Evolutionary conservation across 2,329 filamentous ascomycete genomes (phyloP).

Genomic region (Epichloe scottii): DNA sequence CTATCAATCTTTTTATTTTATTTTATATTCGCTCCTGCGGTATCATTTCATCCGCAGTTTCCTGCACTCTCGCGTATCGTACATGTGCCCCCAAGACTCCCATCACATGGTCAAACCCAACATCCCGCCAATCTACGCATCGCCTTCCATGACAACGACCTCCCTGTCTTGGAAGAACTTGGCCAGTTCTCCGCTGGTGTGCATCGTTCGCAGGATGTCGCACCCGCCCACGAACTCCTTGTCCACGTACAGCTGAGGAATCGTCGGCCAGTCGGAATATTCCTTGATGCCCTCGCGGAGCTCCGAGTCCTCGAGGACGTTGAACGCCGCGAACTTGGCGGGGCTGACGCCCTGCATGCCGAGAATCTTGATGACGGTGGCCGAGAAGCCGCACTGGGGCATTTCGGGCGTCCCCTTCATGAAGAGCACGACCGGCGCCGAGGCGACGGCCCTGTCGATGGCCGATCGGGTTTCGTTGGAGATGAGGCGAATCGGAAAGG

Average conservation of each 20-base stretch:
- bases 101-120: conserved; percentile 15
- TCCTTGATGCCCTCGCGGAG: conserved; percentile 91
- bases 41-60: too few relatives aligned
- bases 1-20: too few relatives aligned
- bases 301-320: conserved; percentile 86
- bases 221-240: conserved; percentile 97
- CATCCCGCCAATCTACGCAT: conserved; percentile 17
- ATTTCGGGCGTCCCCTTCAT: conserved; percentile 98
- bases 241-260: conserved; percentile 89
- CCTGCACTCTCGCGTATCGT: conserved; percentile 1
- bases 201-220: conserved; percentile 94
- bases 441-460: conserved; percentile 80
- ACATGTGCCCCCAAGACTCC: conserved; percentile 2
- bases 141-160: conserved; percentile 49
- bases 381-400: conserved; percentile 93
- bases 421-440: conserved; percentile 89
- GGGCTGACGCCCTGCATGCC: conserved; percentile 92
- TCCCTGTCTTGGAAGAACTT: conserved; percentile 87
- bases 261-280: conserved; percentile 98
- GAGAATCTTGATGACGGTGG: conserved; percentile 88
- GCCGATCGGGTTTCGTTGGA: conserved; percentile 68
- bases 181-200: conserved; percentile 85
- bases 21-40: too few relatives aligned
- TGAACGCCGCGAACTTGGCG: conserved; percentile 93
- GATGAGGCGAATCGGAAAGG: conserved; percentile 51